Conservation (phyloP, 352 stramenopile genomes). For the Phytophthora pinifolia region DNA sequence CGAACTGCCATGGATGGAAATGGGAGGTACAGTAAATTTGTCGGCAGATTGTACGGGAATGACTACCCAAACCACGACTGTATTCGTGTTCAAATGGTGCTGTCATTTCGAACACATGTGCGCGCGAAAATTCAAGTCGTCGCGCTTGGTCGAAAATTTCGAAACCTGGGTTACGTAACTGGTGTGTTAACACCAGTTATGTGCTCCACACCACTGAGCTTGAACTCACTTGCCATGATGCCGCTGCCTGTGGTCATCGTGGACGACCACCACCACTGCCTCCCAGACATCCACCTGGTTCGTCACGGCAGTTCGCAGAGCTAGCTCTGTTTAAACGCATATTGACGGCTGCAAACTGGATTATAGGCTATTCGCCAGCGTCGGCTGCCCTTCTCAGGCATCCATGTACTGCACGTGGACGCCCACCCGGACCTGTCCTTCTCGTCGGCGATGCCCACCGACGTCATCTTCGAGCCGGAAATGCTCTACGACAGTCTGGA, state of each 20-base stretch:
- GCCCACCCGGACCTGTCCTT: constrained; percentile 89
- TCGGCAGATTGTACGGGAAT: background rate
- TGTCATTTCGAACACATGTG: background rate
- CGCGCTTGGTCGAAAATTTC: too few species aligned
- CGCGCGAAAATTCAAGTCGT: constrained; percentile 17
- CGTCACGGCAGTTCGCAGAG: constrained; percentile 4
- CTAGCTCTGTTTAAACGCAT: background rate
- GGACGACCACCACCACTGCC: constrained; percentile 81
- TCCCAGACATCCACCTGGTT: constrained; percentile 70
- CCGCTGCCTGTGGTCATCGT: constrained; percentile 54
- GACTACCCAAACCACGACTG: background rate
- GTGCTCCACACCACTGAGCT: too few species aligned
- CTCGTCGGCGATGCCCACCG: constrained; percentile 34
- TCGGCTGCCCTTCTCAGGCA: constrained; percentile 55
- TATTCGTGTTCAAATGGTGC: background rate
- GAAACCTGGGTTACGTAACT: too few species aligned
- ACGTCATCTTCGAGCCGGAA: constrained; percentile 62
- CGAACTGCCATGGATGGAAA: constrained; percentile 9
- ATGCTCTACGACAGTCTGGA: constrained; percentile 78
- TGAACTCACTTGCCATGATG: background rate
- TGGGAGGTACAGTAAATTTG: constrained; percentile 1
- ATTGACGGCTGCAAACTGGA: constrained; percentile 1
- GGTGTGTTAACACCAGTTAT: too few species aligned
- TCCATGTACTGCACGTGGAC: constrained; percentile 84
- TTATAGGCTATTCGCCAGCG: constrained; percentile 71